A percentile compares a stretch with the other conserved stretches of the same genome.
These are phyloP conservation scores for Macrolepiota albuminosa DNA, from an alignment of 768 basidiomycete genomes.

Conservation along the genomic window DNA sequence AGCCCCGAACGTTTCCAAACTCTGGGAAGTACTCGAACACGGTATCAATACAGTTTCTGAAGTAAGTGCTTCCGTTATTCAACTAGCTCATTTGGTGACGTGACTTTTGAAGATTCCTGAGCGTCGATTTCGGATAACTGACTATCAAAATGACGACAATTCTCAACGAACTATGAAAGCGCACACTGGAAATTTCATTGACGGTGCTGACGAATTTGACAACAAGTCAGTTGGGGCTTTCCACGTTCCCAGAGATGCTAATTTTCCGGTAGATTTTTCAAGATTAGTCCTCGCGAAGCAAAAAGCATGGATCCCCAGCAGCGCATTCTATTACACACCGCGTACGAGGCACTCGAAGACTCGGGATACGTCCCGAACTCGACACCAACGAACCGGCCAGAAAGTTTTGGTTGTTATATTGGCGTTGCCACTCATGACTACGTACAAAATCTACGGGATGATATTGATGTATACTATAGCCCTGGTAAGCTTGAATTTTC, in stretches of 20 bases:
- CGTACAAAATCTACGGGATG: slow-evolving; percentile 52
- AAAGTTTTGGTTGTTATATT: slow-evolving; percentile 59
- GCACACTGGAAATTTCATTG: slow-evolving; percentile 60
- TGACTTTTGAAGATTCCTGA: slow-evolving; percentile 48
- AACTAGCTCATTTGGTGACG: slow-evolving; percentile 1
- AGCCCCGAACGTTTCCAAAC: slow-evolving; percentile 36
- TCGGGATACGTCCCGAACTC: slow-evolving; percentile 65
- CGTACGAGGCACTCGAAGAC: slow-evolving; percentile 64
- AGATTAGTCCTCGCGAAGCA: slow-evolving; percentile 70
- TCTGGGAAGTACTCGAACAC: slow-evolving; percentile 58
- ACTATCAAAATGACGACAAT: slow-evolving; percentile 28
- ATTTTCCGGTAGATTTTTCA: slow-evolving; percentile 46
- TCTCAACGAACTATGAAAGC: slow-evolving; percentile 43
- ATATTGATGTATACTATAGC: slow-evolving; percentile 67
- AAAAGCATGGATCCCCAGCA: slow-evolving; percentile 76
- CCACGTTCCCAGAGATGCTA: background rate
- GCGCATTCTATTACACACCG: slow-evolving; percentile 59
- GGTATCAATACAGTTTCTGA: slow-evolving; percentile 53
- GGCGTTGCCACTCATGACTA: slow-evolving; percentile 73
- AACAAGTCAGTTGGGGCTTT: slow-evolving; percentile 31
- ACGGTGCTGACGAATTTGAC: slow-evolving; percentile 56
- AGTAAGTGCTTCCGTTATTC: slow-evolving; percentile 29
- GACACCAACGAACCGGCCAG: slow-evolving; percentile 45
- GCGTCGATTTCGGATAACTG: slow-evolving; percentile 46
- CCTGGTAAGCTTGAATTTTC: slow-evolving; percentile 39